These are phyloP conservation scores for Physaria fendleri DNA, from an alignment of 345 rosid species.

Conservation along the genomic window DNA sequence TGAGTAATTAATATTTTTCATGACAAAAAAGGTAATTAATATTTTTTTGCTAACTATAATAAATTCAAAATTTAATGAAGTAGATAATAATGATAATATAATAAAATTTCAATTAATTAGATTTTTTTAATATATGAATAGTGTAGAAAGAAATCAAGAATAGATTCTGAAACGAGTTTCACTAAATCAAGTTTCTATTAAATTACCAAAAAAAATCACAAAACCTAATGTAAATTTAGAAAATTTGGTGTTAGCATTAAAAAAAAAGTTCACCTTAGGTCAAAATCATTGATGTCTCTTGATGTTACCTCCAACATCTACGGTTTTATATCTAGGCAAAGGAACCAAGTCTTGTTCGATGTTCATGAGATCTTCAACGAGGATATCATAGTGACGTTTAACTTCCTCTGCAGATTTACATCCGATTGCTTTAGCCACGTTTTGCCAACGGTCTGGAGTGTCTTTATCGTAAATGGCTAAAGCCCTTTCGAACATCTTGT, in stretches of 20 bases:
- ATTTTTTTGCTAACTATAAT: too few relatives aligned
- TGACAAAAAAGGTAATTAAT: too few relatives aligned
- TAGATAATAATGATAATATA: too few relatives aligned
- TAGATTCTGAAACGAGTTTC: slow-evolving; percentile 4
- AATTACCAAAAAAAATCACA: neutral
- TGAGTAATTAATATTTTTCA: too few relatives aligned
- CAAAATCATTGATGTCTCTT: slow-evolving; percentile 29
- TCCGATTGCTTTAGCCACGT: slow-evolving; percentile 73
- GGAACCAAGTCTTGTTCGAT: slow-evolving; percentile 73
- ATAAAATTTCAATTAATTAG: too few relatives aligned
- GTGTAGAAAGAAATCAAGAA: too few relatives aligned
- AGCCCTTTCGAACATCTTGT: slow-evolving; percentile 83
- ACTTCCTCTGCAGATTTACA: slow-evolving; percentile 76
- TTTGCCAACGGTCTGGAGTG: slow-evolving; percentile 93
- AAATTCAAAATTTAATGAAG: too few relatives aligned
- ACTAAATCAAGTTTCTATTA: neutral
- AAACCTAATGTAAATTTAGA: too few relatives aligned
- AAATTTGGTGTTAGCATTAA: neutral
- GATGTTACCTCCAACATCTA: neutral
- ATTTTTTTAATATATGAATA: neutral
- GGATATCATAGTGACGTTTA: slow-evolving; percentile 70
- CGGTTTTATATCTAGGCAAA: slow-evolving; percentile 51
- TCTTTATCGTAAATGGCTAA: slow-evolving; percentile 75
- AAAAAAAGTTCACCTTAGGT: slow-evolving; percentile 33
- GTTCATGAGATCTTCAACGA: slow-evolving; percentile 59